Evolutionary conservation across 2,329 filamentous ascomycete genomes (phyloP), one percentile per base, ranked within the genome.

Genomic region (Magnaporthiopsis poae): DNA sequence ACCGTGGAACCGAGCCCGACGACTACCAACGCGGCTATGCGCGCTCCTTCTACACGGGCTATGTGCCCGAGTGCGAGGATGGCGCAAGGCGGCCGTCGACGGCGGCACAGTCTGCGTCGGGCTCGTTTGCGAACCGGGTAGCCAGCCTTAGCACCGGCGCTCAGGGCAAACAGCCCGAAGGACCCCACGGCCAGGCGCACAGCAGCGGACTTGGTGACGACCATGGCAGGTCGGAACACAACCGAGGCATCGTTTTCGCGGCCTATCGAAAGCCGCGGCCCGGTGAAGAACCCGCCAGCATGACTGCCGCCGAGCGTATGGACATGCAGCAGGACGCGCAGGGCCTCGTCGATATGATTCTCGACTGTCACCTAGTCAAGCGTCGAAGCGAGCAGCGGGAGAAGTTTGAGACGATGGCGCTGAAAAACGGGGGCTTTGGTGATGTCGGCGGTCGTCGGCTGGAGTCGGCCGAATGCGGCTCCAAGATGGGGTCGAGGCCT

Each of bases 231-330:
- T 62, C 39, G 15, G 39, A 25, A 4, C 77, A 78, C 65, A 80
- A 84, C 69, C 78, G 81, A 39, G 84, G 83, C 62, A 81, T 86
- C 67, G 80, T 86, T 5, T 86, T 86, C 66, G 83, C 83, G 0
- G 84, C 82, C 0, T 86, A 85, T 69, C 78, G 82, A 29, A 81
- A 81, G 68, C 80, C 81, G 21, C 75, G 76, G 4, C 59, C 67
- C 60, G 72, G 72, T 31, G 76, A 76, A 21, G 73, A 71, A 36
- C 74, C 75, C 60, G 72, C 76, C 15, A 74, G 74, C 15, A 76
- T 76, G 62, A 75, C 73, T 66, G 72, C 75, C 13, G 74, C 74
- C 9, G 80, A 84, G 69, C 78, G 86, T 2, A 77, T 77, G 11
- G 75, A 76, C 25, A 74, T 86, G 11, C 75, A 81, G 67, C 73